Conservation (phyloP, 179 eudicot species). For the Amaranthus tricolor region DNA sequence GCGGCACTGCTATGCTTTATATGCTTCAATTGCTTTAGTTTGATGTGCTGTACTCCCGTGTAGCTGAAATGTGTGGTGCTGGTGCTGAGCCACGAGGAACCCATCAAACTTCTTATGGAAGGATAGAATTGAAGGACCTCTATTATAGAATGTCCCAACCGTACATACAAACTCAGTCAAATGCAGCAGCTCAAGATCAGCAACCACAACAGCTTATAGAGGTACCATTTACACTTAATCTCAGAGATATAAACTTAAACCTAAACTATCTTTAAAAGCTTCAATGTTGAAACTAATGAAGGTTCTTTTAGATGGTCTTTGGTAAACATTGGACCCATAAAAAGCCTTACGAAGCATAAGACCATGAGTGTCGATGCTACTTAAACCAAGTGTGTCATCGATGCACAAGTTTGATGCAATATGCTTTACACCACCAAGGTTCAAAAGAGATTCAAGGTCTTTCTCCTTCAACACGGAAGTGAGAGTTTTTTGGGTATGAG, state of each 20-base stretch:
- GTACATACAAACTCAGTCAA: slow-evolving; percentile 69
- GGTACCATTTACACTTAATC: slow-evolving; percentile 37
- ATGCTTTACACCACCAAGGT: slow-evolving; percentile 15
- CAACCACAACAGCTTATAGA: slow-evolving; percentile 65
- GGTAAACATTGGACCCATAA: slow-evolving; percentile 34
- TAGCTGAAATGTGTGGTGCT: slow-evolving; percentile 95
- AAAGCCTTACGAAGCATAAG: slow-evolving; percentile 11
- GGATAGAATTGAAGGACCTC: slow-evolving; percentile 92
- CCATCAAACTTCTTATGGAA: slow-evolving; percentile 85
- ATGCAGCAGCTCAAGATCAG: slow-evolving; percentile 70
- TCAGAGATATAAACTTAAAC: too few relatives aligned
- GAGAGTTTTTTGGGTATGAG: slow-evolving; percentile 17
- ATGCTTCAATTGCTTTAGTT: neutral
- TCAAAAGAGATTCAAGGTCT: neutral
- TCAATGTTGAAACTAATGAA: slow-evolving; percentile 36
- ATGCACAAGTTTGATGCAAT: slow-evolving; percentile 18
- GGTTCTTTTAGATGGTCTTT: slow-evolving; percentile 26
- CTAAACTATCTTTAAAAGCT: slow-evolving; percentile 13
- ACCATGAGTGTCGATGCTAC: slow-evolving; percentile 19
- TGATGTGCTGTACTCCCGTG: slow-evolving; percentile 15
- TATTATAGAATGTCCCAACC: slow-evolving; percentile 98
- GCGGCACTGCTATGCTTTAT: neutral
- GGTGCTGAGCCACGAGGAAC: slow-evolving; percentile 90
- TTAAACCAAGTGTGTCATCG: slow-evolving; percentile 24
- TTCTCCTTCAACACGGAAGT: slow-evolving; percentile 14